These are phyloP conservation scores for Clarireedia monteithiana DNA, from an alignment of 2,329 filamentous ascomycete genomes.

Conservation along the genomic window DNA sequence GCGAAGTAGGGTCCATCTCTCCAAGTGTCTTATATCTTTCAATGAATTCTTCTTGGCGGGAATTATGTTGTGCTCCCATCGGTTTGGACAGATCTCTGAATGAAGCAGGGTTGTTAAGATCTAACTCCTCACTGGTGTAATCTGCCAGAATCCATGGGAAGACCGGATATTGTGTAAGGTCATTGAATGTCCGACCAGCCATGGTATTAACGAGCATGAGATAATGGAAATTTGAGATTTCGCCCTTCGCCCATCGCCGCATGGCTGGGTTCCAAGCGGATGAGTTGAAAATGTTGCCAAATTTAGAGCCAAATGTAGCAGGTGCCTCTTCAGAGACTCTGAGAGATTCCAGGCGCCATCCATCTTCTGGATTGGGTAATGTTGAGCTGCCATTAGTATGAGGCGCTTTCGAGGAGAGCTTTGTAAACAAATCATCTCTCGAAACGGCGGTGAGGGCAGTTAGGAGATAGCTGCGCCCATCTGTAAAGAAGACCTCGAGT, in stretches of 20 bases:
- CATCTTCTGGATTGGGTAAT: conserved; percentile 72
- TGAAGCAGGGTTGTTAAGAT: conserved; percentile 72
- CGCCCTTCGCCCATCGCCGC: conserved; percentile 83
- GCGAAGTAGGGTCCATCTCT: conserved; percentile 71
- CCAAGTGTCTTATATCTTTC: conserved; percentile 81
- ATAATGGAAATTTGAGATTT: conserved; percentile 98
- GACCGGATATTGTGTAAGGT: conserved; percentile 94
- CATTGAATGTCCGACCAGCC: conserved; percentile 94
- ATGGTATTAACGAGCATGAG: conserved; percentile 98
- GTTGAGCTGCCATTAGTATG: conserved; percentile 65
- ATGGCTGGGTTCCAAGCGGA: conserved; percentile 77
- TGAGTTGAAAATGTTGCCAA: conserved; percentile 86
- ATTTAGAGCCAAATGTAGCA: conserved; percentile 70
- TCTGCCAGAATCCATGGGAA: conserved; percentile 97
- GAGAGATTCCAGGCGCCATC: conserved; percentile 84
- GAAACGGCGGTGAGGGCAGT: conserved; percentile 68
- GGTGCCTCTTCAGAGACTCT: conserved; percentile 55
- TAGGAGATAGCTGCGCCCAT: conserved; percentile 88
- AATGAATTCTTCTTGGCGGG: conserved; percentile 69
- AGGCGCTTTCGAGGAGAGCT: conserved; percentile 70
- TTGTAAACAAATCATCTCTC: conserved; percentile 74
- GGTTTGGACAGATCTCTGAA: conserved; percentile 92
- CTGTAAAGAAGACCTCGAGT: conserved; percentile 95
- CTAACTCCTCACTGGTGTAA: conserved; percentile 88
- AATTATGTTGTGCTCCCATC: conserved; percentile 82